Percentiles rank a stretch among this genome's conserved stretches.
These are phyloP conservation scores for Pseudogymnoascus sp. DNA, from an alignment of 2,329 filamentous ascomycete genomes.

Conservation along the genomic window DNA sequence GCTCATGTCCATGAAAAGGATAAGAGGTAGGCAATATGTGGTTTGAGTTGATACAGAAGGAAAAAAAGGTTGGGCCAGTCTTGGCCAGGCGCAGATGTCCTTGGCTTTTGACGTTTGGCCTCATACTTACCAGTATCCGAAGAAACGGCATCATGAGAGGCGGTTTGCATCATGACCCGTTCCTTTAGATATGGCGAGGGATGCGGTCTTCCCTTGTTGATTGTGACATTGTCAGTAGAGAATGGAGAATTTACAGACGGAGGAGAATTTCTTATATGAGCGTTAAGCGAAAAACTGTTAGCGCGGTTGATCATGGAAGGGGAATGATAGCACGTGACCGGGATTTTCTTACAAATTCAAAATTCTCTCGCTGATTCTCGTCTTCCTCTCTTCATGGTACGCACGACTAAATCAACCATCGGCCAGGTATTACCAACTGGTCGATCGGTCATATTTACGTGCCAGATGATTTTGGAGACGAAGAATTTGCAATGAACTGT, in stretches of 20 bases:
- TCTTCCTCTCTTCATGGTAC: conserved; percentile 18
- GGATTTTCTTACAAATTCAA: not conserved
- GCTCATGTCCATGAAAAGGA: conserved; percentile 30
- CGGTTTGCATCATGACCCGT: not conserved
- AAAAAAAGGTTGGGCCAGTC: not conserved
- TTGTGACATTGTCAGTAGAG: conserved; percentile 4
- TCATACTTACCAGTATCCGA: not conserved
- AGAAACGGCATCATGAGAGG: not conserved
- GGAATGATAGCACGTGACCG: not conserved
- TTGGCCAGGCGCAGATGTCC: not conserved
- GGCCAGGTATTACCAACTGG: conserved; percentile 22
- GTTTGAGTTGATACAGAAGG: conserved; percentile 19
- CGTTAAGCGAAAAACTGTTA: conserved; percentile 7
- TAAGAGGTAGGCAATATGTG: conserved; percentile 34
- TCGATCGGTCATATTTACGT: conserved; percentile 27
- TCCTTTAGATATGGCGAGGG: not conserved
- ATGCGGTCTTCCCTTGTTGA: not conserved
- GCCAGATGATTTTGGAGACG: conserved; percentile 17
- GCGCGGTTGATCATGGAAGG: conserved; percentile 10
- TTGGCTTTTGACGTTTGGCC: not conserved
- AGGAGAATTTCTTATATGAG: conserved; percentile 8
- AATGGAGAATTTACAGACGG: not conserved
- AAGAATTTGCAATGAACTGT: not conserved
- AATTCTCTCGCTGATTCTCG: not conserved
- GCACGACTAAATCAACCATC: conserved; percentile 27